These are phyloP conservation scores for Viridothelium virens DNA, from an alignment of 495 filamentous ascomycete species.

Conservation along the genomic window DNA sequence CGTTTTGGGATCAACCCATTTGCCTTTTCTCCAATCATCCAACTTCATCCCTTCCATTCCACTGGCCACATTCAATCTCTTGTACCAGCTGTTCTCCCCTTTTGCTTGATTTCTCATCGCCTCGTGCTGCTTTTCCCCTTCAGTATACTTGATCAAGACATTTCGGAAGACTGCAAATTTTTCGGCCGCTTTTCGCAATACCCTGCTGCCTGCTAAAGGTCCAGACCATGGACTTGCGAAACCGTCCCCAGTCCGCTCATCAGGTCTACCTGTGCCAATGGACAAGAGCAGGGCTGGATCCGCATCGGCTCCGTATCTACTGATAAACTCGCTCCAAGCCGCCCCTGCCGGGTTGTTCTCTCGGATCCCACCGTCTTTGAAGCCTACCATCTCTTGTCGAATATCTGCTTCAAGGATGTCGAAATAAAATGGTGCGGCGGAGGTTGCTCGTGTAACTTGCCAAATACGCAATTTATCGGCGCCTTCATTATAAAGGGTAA, in stretches of 20 bases:
- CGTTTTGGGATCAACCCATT: conserved; percentile 24
- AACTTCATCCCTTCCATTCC: conserved; percentile 35
- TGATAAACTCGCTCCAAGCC: conserved; percentile 36
- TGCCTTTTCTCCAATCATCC: conserved; percentile 34
- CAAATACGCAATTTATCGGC: conserved; percentile 40
- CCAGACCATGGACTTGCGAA: conserved; percentile 37
- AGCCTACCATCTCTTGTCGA: conserved; percentile 25
- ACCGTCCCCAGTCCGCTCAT: conserved; percentile 31
- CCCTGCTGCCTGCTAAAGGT: conserved; percentile 27
- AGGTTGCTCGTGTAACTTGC: conserved; percentile 47
- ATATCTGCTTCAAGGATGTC: conserved; percentile 36
- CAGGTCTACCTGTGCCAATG: conserved; percentile 36
- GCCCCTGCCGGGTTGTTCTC: conserved; percentile 40
- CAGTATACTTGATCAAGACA: conserved; percentile 40
- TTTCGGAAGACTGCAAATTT: conserved; percentile 40
- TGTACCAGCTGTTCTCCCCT: conserved; percentile 39
- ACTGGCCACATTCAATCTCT: conserved; percentile 34
- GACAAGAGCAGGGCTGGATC: conserved; percentile 33
- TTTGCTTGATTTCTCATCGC: conserved; percentile 32
- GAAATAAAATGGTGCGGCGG: conserved; percentile 48
- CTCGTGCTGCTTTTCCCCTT: conserved; percentile 37
- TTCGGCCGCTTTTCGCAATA: conserved; percentile 35
- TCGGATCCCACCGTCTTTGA: conserved; percentile 41
- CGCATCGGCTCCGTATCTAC: conserved; percentile 28
- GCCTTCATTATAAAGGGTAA: conserved; percentile 39